These are phyloP conservation scores for Plasmodium yoelii DNA, from an alignment of 169 alveolate genomes.

Conservation along the genomic window DNA sequence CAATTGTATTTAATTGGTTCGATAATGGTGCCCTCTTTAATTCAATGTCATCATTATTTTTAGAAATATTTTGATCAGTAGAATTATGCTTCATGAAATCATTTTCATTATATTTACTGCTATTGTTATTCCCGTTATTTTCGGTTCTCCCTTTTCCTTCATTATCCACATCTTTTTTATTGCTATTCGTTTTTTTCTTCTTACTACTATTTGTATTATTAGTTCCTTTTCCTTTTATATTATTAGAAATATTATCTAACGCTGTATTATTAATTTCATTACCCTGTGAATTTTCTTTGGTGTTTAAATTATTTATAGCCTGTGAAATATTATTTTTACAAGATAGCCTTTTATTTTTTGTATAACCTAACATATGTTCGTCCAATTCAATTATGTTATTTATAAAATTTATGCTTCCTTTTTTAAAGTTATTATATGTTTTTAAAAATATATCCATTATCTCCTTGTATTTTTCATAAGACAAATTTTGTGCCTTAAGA, in stretches of 20 bases:
- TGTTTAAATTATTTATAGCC: too few relatives aligned
- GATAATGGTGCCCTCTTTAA: not conserved
- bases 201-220: not conserved
- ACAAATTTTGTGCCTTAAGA: slow-evolving; percentile 14
- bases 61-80: too few relatives aligned
- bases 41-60: too few relatives aligned
- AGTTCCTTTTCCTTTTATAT: not conserved
- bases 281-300: not conserved
- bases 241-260: not conserved
- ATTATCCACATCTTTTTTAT: not conserved
- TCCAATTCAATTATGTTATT: not conserved
- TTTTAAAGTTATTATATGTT: not conserved
- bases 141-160: not conserved
- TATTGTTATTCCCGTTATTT: not conserved
- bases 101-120: not conserved
- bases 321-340: too few relatives aligned
- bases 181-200: not conserved
- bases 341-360: not conserved
- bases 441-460: slow-evolving; percentile 26
- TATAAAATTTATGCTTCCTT: not conserved
- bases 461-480: slow-evolving; percentile 36
- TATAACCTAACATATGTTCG: not conserved
- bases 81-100: too few relatives aligned
- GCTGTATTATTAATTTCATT: not conserved
- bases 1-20: slow-evolving; percentile 4